Conservation (phyloP, 1,284 basidiomycete species). For the Sanghuangporus baumii region DNA sequence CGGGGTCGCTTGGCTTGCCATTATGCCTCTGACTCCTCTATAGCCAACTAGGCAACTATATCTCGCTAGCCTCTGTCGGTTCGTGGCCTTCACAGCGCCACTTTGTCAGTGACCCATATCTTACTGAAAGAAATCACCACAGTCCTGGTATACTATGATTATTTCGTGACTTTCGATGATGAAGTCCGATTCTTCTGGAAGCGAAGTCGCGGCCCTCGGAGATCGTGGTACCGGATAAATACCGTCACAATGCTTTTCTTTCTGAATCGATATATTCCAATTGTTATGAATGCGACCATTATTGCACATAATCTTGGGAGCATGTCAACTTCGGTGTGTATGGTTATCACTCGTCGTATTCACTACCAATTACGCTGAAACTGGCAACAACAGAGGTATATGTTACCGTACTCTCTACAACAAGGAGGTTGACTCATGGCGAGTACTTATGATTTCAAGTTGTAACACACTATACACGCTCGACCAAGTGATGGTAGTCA, state of each 20-base stretch:
- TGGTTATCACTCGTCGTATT: background rate
- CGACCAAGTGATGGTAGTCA: constrained; percentile 1
- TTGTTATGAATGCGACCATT: background rate
- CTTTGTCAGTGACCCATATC: background rate
- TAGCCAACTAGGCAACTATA: constrained; percentile 4
- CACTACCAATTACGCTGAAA: background rate
- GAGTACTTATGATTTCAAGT: background rate
- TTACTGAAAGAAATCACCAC: background rate
- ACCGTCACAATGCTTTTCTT: constrained; percentile 4
- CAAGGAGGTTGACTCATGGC: background rate
- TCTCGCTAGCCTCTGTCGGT: constrained; percentile 8
- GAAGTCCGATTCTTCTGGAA: constrained; percentile 12
- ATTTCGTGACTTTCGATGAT: constrained; percentile 5
- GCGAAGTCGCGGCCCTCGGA: background rate
- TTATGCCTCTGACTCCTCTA: background rate
- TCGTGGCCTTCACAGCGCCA: background rate
- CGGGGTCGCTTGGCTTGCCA: background rate
- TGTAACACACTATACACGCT: constrained; percentile 2
- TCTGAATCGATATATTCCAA: constrained; percentile 1
- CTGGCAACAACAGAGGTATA: background rate
- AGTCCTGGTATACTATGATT: constrained; percentile 12
- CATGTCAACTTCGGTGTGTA: background rate
- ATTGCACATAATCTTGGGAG: background rate
- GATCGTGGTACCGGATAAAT: background rate
- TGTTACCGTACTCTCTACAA: background rate